Evolutionary conservation across 306 rosid genomes (phyloP), one percentile per base, ranked within the genome.

Genomic region (Glycyrrhiza uralensis): DNA sequence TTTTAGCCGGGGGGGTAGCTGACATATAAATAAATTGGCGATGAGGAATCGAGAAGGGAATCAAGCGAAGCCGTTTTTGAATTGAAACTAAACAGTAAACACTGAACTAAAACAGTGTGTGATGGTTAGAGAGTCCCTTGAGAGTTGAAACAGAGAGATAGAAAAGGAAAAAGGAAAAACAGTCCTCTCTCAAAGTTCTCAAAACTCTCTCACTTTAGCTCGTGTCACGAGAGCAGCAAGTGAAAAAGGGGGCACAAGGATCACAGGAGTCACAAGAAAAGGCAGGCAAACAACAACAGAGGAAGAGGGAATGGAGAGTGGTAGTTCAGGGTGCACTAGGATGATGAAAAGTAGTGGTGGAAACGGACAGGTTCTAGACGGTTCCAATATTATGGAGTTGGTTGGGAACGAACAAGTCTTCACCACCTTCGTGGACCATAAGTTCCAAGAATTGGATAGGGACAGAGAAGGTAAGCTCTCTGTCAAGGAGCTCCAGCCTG

Each of bases 381-480:
- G 99, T 88, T 94, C 99, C 47, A 83, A 94, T 79, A 89, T 94
- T 60, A 87, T 86, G 92, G 81, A 89, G 95, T 88, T 94, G 78
- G 99, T 94, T 88, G 97, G 81, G 65, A 91, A 91, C 79, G 79
- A 85, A 12, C 55, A 82, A 71, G 93, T 89, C 23, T 94, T 94
- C 74, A 76, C 74, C 78, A 79, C 52, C 49, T 94, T 84, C 32
- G 91, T 94, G 82, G 91, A 89, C 82, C 87, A 88, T 85, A 94
- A 94, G 96, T 94, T 94, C 76, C 69, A 79, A 8, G 90, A 94
- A 83, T 58, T 94, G 29, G 99, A 94, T 66, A 86, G 19, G 14
- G 96, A 95, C 79, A 76, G 58, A 86, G 99, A 95, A 39, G 97
- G 97, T 6, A 76, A 86, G n/a, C 96, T 95, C 61, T 95, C 99